Base-by-base conservation (phyloP, 805 yeast genomes). In the Nakazawaea wickerhamii region DNA sequence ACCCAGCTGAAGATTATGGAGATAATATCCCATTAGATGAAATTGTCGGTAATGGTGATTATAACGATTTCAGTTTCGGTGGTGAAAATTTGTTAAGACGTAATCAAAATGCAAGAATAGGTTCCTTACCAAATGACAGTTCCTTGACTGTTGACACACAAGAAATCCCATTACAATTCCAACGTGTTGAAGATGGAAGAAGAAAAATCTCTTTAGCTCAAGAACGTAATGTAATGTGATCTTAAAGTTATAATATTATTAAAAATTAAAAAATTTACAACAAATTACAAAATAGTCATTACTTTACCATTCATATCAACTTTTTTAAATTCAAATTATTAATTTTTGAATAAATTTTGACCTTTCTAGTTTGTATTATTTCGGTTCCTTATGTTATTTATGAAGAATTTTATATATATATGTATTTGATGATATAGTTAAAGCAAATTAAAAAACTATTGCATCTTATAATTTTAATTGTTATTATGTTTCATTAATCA, bases 81-180 rank as follows among this genome's bases (percentile, higher is more conserved):
- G 46, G 46, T 9, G 37, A 43, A 34, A 33, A 43, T 21, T 38
- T 43, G 33, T 21, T 30, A 17, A 27, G 30, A 6, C 30, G 26
- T 17, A 21, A 23, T 7, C 22, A 23, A 9, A n/a, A 26, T 33
- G 13, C 15, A 5, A 26, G 37, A 25, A 20, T 36, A 9, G 37
- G 27, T 10, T 4, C 32, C 7, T 21, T 23, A 15, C 32, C 33
- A 17, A 31, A 55, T 10, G 54, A 54, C 30, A 47, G 55, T 28
- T 50, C 54, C 6, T 38, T 40, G 40, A 60, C 57, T 15, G 49
- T 66, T 13, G 49, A 51, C 28, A 65, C 70, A 1, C 70, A 67
- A 44, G 71, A 67, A 46, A 67, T 67, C 26, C 62, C 63, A 13
- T 57, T 65, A 62, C 54, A 53, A 5, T 44, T 60, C 5, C 44